A percentile compares a stretch with the other conserved stretches of the same genome.
Evolutionary conservation across 768 basidiomycete species (phyloP).

Genomic region (Suillus subalutaceus): DNA sequence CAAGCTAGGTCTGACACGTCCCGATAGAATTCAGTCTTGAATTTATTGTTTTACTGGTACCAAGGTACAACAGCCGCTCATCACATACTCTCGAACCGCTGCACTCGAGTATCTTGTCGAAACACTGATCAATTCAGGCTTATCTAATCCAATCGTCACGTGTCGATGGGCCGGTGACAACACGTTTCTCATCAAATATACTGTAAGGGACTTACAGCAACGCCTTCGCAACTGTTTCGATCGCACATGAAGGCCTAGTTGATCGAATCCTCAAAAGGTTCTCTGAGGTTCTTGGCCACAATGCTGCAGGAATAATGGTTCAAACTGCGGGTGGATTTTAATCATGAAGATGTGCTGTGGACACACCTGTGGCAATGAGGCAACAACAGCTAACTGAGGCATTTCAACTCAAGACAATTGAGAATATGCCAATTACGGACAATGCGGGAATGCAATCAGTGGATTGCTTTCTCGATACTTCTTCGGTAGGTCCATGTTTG

Average conservation of each 20-base stretch:
- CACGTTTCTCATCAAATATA: too few species aligned
- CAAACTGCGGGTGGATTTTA: not conserved
- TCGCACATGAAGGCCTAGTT: not conserved
- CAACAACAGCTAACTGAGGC: not conserved
- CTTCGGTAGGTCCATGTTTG: conserved; percentile 19
- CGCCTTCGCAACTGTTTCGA: not conserved
- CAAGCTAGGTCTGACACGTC: not conserved
- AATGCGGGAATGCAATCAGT: conserved; percentile 16
- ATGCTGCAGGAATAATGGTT: not conserved
- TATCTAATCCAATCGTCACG: conserved; percentile 7
- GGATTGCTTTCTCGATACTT: conserved; percentile 27
- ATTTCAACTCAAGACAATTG: not conserved
- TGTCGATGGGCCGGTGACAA: not conserved
- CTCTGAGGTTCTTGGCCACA: not conserved
- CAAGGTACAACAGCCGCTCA: not conserved
- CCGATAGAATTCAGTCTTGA: not conserved
- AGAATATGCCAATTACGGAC: conserved; percentile 7
- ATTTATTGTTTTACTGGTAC: not conserved
- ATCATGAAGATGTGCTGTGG: not conserved
- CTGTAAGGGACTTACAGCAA: too few species aligned
- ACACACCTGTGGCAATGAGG: not conserved
- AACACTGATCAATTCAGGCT: not conserved
- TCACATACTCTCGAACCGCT: not conserved
- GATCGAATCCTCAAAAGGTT: not conserved
- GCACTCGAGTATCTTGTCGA: not conserved